Evolutionary conservation across 495 filamentous ascomycete species (phyloP).

Genomic region (Jackrogersella minutella): DNA sequence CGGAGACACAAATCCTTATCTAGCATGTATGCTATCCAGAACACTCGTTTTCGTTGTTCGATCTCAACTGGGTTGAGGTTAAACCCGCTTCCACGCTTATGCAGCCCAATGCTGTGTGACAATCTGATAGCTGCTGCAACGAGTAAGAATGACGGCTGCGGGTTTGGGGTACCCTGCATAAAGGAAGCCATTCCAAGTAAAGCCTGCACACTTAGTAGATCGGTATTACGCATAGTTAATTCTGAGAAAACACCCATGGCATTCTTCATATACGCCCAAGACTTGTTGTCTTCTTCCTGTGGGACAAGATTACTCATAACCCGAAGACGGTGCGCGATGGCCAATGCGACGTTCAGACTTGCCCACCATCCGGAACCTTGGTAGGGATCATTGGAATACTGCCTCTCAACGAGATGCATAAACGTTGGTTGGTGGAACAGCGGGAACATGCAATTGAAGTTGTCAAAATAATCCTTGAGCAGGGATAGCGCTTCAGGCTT

Average conservation of each 20-base stretch:
- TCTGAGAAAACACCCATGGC: constrained; percentile 92
- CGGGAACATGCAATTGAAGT: constrained; percentile 98
- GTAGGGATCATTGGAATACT: constrained; percentile 93
- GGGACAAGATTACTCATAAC: constrained; percentile 95
- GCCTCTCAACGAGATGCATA: constrained; percentile 92
- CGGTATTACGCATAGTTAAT: constrained; percentile 93
- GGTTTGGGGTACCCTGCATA: constrained; percentile 95
- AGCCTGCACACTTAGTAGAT: constrained; percentile 95
- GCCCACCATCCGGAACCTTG: constrained; percentile 99
- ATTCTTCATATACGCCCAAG: constrained; percentile 96
- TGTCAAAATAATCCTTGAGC: constrained; percentile 93
- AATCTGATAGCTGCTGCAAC: constrained; percentile 92
- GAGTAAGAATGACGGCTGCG: constrained; percentile 92
- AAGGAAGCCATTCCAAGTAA: constrained; percentile 95
- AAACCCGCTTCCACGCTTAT: constrained; percentile 90
- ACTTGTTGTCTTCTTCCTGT: constrained; percentile 89
- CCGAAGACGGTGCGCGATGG: constrained; percentile 87
- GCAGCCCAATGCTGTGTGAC: constrained; percentile 92
- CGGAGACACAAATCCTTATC: constrained; percentile 96
- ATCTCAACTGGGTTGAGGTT: constrained; percentile 89
- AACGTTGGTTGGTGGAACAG: constrained; percentile 98
- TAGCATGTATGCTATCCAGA: constrained; percentile 97
- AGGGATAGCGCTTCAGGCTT: constrained; percentile 83
- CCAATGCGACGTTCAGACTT: constrained; percentile 90
- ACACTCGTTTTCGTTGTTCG: constrained; percentile 94